Evolutionary conservation across 1,139 yeast species (phyloP).

Genomic region (Meyerozyma athensensis): DNA sequence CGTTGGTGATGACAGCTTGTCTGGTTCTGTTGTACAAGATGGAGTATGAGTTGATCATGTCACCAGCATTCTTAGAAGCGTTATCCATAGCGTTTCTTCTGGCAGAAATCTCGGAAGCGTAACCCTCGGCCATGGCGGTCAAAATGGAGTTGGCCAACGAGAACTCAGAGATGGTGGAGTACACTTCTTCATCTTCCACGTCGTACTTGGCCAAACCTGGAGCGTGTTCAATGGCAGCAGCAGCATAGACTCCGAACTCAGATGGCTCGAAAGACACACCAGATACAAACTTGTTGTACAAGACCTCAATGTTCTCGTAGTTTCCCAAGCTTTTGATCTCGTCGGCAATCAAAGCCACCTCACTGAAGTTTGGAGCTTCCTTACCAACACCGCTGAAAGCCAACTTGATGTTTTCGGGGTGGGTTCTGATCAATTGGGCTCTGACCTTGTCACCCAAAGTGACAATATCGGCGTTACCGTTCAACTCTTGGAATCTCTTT

Average conservation of each 20-base stretch:
- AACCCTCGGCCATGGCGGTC: constrained; percentile 95
- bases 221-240: constrained; percentile 73
- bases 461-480: constrained; percentile 74
- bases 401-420: constrained; percentile 63
- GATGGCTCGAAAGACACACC: constrained; percentile 91
- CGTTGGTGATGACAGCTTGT: constrained; percentile 99
- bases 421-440: constrained; percentile 81
- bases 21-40: constrained; percentile 99
- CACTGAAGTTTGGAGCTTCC: constrained; percentile 91
- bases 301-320: constrained; percentile 75
- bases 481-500: constrained; percentile 50
- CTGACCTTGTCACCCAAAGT: constrained; percentile 93
- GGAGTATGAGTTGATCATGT: constrained; percentile 93
- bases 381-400: constrained; percentile 90
- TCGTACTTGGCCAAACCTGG: constrained; percentile 85
- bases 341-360: constrained; percentile 85
- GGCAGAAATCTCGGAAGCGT: constrained; percentile 96
- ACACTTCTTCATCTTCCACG: constrained; percentile 67
- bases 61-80: constrained; percentile 99
- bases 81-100: constrained; percentile 99
- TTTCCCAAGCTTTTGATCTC: constrained; percentile 65
- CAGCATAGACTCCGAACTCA: constrained; percentile 59
- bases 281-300: constrained; percentile 82
- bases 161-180: constrained; percentile 72
- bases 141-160: constrained; percentile 85